These are phyloP conservation scores for Catharanthus roseus DNA, from an alignment of 257 asterid species.

Conservation along the genomic window DNA sequence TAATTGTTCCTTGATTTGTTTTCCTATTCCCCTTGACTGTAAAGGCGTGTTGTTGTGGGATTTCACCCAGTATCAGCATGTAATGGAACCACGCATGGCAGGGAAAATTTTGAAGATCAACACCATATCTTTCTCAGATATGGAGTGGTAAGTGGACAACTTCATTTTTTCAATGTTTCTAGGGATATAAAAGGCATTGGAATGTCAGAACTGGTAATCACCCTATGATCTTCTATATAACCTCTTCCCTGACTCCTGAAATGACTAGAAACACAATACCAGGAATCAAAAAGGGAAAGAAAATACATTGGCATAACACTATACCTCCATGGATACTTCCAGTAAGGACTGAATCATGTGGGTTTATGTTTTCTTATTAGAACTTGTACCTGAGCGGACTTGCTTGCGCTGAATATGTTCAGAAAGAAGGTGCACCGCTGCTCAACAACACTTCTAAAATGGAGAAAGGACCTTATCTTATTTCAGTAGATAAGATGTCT, in stretches of 20 bases:
- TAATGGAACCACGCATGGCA: conserved; percentile 16
- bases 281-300: neutral
- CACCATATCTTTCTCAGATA: conserved; percentile 28
- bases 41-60: conserved; percentile 55
- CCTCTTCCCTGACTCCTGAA: neutral
- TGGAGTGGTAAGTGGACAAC: conserved; percentile 43
- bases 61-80: conserved; percentile 37
- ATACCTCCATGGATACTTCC: neutral
- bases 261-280: neutral
- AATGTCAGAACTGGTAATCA: neutral
- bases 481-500: conserved; percentile 24
- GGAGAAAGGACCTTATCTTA: conserved; percentile 35
- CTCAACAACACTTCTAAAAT: conserved; percentile 7
- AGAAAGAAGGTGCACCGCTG: conserved; percentile 7
- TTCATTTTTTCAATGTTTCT: neutral
- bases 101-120: conserved; percentile 17
- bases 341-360: neutral
- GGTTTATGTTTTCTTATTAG: conserved; percentile 21
- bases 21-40: neutral
- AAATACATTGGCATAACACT: neutral
- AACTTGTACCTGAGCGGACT: conserved; percentile 43
- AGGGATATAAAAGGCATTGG: neutral
- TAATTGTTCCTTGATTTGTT: neutral
- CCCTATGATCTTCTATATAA: neutral
- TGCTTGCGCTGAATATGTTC: conserved; percentile 14